Evolutionary conservation across 192 early-diverging fungal genomes (phyloP).

Genomic region (Podila clonocystis): DNA sequence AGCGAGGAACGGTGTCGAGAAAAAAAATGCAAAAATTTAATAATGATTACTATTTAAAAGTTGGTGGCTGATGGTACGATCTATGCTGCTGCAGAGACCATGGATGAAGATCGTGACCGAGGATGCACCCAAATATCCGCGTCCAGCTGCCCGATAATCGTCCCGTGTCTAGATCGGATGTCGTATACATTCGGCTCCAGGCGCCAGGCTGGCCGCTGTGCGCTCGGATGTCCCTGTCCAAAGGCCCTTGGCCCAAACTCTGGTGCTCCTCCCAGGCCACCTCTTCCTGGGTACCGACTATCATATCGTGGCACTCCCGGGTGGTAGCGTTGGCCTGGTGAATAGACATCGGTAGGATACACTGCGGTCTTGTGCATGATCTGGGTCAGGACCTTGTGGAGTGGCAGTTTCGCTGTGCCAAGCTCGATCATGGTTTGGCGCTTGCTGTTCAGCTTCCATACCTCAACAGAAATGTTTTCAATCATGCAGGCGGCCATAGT

Average conservation of each 20-base stretch:
- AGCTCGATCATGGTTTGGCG: constrained; percentile 46
- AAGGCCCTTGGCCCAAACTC: neutral
- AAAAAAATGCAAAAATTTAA: neutral
- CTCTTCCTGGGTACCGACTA: neutral
- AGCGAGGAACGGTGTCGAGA: neutral
- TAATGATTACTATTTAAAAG: neutral
- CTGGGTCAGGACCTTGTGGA: constrained; percentile 38
- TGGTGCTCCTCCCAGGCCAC: neutral
- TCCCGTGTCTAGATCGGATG: constrained; percentile 36
- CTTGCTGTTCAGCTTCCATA: constrained; percentile 48
- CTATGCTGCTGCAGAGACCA: constrained; percentile 46
- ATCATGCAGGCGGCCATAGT: constrained; percentile 48
- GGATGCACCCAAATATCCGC: constrained; percentile 47
- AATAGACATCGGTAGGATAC: neutral
- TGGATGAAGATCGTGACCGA: constrained; percentile 37
- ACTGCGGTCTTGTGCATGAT: constrained; percentile 32
- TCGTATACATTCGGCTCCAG: constrained; percentile 39
- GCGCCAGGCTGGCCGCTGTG: constrained; percentile 16
- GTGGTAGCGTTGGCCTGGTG: neutral
- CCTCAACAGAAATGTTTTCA: constrained; percentile 47
- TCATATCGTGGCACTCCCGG: neutral
- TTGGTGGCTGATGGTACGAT: too few relatives aligned
- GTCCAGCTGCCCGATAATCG: constrained; percentile 40
- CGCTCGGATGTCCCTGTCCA: constrained; percentile 4
- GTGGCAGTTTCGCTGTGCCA: constrained; percentile 34